These are phyloP conservation scores for Fagopyrum esculentum DNA, from an alignment of 148 eudicot species.

Conservation along the genomic window DNA sequence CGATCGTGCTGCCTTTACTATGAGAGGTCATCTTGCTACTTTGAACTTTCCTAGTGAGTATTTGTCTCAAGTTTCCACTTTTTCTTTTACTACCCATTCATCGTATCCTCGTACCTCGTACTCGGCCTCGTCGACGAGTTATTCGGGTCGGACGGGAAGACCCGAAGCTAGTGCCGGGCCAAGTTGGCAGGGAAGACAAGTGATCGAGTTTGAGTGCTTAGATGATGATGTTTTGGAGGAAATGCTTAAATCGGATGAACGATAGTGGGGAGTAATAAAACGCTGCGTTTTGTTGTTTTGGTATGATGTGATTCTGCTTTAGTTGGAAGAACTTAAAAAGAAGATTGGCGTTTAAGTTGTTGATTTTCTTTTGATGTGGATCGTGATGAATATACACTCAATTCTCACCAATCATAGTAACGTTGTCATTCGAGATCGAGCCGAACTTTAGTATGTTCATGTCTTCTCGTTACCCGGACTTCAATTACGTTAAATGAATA, in stretches of 20 bases:
- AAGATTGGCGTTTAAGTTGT: background rate
- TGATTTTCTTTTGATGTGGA: background rate
- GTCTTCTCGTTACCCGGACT: no score
- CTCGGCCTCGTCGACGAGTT: background rate
- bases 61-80: background rate
- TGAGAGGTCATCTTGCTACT: slow-evolving; percentile 9
- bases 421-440: no score
- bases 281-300: background rate
- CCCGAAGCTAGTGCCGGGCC: background rate
- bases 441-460: no score
- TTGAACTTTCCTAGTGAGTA: slow-evolving; percentile 11
- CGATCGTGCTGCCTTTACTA: slow-evolving; percentile 8
- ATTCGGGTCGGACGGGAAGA: background rate
- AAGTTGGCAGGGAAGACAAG: slow-evolving; percentile 7
- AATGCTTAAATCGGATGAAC: slow-evolving; percentile 7
- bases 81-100: background rate
- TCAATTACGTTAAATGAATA: no score
- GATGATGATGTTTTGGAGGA: slow-evolving; percentile 13
- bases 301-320: background rate
- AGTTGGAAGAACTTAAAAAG: no score
- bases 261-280: background rate
- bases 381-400: background rate
- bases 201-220: slow-evolving; percentile 11
- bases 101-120: background rate
- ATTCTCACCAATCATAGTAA: no score